phyloP scores from a whole-genome alignment of 345 rosid species.

The Euphorbia pulcherrima region DNA sequence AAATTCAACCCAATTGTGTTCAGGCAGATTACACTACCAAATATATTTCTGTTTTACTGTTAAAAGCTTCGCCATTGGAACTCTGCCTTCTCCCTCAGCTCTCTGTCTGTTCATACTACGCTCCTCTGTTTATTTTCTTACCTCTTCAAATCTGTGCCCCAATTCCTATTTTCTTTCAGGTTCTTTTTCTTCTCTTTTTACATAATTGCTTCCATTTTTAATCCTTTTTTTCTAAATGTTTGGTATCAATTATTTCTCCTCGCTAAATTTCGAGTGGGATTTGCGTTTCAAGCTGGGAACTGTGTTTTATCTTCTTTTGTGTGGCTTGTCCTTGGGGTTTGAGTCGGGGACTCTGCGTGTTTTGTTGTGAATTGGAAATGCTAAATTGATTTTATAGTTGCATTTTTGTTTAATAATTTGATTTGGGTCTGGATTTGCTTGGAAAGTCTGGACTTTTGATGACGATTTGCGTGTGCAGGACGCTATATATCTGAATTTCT shows the following conservation, averaged over 20 bases:
- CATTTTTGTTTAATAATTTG: constrained; percentile 8
- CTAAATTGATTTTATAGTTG: constrained; percentile 24
- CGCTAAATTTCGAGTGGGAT: constrained; percentile 21
- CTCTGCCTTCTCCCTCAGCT: constrained; percentile 22
- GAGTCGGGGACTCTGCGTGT: constrained; percentile 16
- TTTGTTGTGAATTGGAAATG: constrained; percentile 22
- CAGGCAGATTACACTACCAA: background rate
- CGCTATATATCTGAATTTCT: background rate
- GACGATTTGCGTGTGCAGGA: constrained; percentile 4
- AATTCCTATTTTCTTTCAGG: constrained; percentile 31
- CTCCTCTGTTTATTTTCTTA: background rate
- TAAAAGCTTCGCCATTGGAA: constrained; percentile 7
- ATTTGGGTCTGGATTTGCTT: background rate
- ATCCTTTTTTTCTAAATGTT: constrained; percentile 1
- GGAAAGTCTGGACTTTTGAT: background rate
- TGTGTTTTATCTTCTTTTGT: constrained; percentile 7
- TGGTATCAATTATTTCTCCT: constrained; percentile 11
- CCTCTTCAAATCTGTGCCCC: constrained; percentile 12
- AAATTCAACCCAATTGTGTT: background rate
- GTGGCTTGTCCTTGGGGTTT: constrained; percentile 3
- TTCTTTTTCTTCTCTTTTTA: constrained; percentile 12
- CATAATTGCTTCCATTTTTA: constrained; percentile 13
- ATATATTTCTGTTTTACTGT: background rate
- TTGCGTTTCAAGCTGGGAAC: constrained; percentile 13
- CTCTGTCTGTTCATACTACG: constrained; percentile 21